Conservation (phyloP, 768 basidiomycete genomes). For the Trametopsis cervina region DNA sequence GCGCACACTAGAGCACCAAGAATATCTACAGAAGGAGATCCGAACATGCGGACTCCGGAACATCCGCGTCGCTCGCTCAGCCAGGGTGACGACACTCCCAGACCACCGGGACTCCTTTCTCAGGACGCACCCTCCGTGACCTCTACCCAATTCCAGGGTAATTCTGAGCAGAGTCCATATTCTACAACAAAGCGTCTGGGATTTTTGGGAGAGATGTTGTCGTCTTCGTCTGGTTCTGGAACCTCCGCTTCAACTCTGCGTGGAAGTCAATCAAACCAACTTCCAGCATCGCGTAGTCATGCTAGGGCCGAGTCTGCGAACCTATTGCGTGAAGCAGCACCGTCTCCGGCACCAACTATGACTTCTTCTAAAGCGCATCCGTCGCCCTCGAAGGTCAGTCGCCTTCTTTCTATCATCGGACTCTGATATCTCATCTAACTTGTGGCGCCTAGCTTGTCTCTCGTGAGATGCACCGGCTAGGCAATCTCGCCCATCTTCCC, state of each 20-base stretch:
- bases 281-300: slow-evolving; percentile 20
- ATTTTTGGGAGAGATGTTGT: slow-evolving; percentile 19
- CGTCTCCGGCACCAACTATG: slow-evolving; percentile 20
- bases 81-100: slow-evolving; percentile 12
- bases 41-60: slow-evolving; percentile 10
- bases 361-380: slow-evolving; percentile 19
- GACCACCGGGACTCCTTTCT: background rate
- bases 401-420: slow-evolving; percentile 2
- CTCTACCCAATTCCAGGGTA: slow-evolving; percentile 1
- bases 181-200: slow-evolving; percentile 2
- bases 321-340: slow-evolving; percentile 18
- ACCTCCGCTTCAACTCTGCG: slow-evolving; percentile 11
- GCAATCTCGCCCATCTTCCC: slow-evolving; percentile 48
- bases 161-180: slow-evolving; percentile 1
- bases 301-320: slow-evolving; percentile 18
- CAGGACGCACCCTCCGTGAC: background rate
- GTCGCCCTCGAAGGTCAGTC: slow-evolving; percentile 26
- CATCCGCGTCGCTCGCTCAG: slow-evolving; percentile 13
- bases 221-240: slow-evolving; percentile 13
- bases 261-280: slow-evolving; percentile 10
- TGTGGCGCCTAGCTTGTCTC: slow-evolving; percentile 69
- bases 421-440: background rate
- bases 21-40: slow-evolving; percentile 3
- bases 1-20: slow-evolving; percentile 5
- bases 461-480: slow-evolving; percentile 81